These are phyloP conservation scores for Amanita rimosa DNA, from an alignment of 768 basidiomycete species.

Conservation along the genomic window DNA sequence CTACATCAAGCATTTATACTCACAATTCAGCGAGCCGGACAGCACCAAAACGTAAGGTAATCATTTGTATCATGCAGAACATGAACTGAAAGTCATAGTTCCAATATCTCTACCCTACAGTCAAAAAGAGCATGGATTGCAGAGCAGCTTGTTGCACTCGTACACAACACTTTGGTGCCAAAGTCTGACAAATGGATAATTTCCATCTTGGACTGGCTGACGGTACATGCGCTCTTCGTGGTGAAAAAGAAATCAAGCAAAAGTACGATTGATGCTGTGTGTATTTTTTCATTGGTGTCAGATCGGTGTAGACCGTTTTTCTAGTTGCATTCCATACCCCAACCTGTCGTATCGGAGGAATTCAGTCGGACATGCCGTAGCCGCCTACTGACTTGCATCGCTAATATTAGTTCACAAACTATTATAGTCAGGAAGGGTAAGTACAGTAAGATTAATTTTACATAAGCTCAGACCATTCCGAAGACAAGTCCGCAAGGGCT, in stretches of 20 bases:
- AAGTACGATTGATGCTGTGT: conserved; percentile 44
- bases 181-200: conserved; percentile 74
- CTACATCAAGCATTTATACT: conserved; percentile 66
- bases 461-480: conserved; percentile 11
- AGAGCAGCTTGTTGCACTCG: conserved; percentile 71
- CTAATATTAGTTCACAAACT: conserved; percentile 56
- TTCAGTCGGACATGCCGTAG: conserved; percentile 56
- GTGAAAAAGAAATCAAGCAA: conserved; percentile 66
- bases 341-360: conserved; percentile 62
- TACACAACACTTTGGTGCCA: conserved; percentile 71
- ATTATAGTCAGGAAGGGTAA: conserved; percentile 41
- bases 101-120: conserved; percentile 34
- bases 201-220: conserved; percentile 69
- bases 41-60: conserved; percentile 28
- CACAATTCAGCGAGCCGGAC: conserved; percentile 43
- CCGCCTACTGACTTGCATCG: conserved; percentile 62
- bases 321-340: conserved; percentile 53
- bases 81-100: conserved; percentile 19
- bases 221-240: conserved; percentile 71
- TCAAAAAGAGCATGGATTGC: conserved; percentile 70
- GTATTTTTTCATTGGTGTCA: conserved; percentile 14
- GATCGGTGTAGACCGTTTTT: conserved; percentile 2
- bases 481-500: conserved; percentile 42
- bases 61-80: background rate
- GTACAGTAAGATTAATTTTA: conserved; percentile 7